Conservation (phyloP, 495 filamentous ascomycete genomes). For the Podospora fimiseda region DNA sequence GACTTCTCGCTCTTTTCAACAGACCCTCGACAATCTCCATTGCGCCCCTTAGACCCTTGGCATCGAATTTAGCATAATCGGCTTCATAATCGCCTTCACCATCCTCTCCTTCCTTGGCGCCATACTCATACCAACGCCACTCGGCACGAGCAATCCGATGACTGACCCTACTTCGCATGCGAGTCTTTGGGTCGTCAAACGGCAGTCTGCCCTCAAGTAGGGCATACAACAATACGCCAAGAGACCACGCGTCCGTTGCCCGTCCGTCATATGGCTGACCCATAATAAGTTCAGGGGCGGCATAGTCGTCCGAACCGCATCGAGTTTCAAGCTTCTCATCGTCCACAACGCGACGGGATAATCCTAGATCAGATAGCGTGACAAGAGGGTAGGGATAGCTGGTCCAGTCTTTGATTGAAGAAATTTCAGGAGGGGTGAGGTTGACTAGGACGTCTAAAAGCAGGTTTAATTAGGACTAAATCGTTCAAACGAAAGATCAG, state of each 20-base stretch:
- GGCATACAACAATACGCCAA: slow-evolving; percentile 89
- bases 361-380: slow-evolving; percentile 85
- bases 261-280: slow-evolving; percentile 93
- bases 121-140: slow-evolving; percentile 87
- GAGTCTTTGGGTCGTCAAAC: slow-evolving; percentile 59
- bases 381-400: slow-evolving; percentile 72
- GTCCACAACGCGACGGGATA: slow-evolving; percentile 75
- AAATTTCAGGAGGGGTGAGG: slow-evolving; percentile 50
- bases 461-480: slow-evolving; percentile 21
- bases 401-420: slow-evolving; percentile 51
- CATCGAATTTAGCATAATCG: slow-evolving; percentile 44
- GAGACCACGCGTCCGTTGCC: slow-evolving; percentile 86
- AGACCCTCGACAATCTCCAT: slow-evolving; percentile 74
- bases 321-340: slow-evolving; percentile 78
- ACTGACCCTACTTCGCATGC: slow-evolving; percentile 66
- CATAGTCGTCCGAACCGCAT: slow-evolving; percentile 95
- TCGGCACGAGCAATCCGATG: slow-evolving; percentile 93
- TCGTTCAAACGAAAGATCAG: slow-evolving; percentile 10
- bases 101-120: slow-evolving; percentile 58
- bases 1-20: slow-evolving; percentile 67
- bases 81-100: slow-evolving; percentile 42
- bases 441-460: slow-evolving; percentile 82
- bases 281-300: slow-evolving; percentile 91
- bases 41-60: slow-evolving; percentile 61
- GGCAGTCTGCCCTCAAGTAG: slow-evolving; percentile 87